Conservation (phyloP, 225 moss, liverwort and hornwort genomes). For the Polytrichum commune region DNA sequence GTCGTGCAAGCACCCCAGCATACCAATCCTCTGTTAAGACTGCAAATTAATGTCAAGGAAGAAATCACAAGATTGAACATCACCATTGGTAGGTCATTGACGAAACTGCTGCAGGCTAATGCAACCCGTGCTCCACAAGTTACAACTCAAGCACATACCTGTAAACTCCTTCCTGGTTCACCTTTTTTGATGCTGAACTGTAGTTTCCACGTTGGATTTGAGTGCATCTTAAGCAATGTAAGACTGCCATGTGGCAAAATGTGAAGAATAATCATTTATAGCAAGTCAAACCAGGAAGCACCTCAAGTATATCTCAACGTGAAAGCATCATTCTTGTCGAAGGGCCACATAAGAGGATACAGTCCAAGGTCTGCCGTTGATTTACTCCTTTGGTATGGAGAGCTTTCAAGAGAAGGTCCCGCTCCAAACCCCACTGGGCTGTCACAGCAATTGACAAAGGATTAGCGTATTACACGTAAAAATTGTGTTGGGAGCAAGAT, state of each 20-base stretch:
- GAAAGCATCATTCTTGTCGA: background rate
- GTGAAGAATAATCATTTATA: no score
- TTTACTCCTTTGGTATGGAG: slow-evolving; percentile 27
- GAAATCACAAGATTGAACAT: background rate
- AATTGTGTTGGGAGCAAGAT: no score
- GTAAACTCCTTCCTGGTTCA: background rate
- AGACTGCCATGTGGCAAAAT: background rate
- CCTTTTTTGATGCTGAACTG: no score
- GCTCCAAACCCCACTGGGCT: slow-evolving; percentile 65
- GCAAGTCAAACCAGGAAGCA: no score
- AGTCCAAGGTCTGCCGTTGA: slow-evolving; percentile 32
- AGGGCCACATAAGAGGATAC: slow-evolving; percentile 41
- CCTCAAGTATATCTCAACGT: no score
- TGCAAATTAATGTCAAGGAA: slow-evolving; percentile 36
- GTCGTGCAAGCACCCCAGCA: slow-evolving; percentile 67
- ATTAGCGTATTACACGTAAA: no score
- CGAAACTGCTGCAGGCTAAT: no score
- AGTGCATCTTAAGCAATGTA: background rate
- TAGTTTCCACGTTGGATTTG: no score
- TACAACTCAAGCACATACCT: background rate
- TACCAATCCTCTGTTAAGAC: slow-evolving; percentile 78
- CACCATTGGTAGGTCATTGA: no score
- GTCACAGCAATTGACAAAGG: background rate
- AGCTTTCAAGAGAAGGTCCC: slow-evolving; percentile 50
- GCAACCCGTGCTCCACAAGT: no score